phyloP scores from a whole-genome alignment of 2,329 filamentous ascomycete species.

The Colletotrichum somersetense region DNA sequence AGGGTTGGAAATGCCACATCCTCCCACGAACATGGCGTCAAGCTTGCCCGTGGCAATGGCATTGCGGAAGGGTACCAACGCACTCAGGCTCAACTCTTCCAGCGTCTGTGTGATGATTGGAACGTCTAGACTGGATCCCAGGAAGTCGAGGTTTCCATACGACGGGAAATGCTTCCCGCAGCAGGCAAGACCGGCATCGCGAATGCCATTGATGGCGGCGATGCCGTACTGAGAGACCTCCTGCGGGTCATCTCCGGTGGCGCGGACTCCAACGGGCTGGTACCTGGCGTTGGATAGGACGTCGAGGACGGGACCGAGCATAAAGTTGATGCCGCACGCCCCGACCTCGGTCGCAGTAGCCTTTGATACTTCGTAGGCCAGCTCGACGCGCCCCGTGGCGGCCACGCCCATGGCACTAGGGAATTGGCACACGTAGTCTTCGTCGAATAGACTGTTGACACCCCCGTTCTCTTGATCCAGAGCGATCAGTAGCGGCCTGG shows the following conservation, averaged over 20 bases:
- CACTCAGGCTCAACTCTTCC: constrained; percentile 92
- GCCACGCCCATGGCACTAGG: constrained; percentile 97
- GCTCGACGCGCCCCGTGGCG: constrained; percentile 86
- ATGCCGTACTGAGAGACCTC: constrained; percentile 95
- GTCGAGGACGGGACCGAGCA: constrained; percentile 92
- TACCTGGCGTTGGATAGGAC: constrained; percentile 93
- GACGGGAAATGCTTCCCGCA: constrained; percentile 98
- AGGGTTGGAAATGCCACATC: constrained; percentile 90
- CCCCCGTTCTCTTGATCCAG: constrained; percentile 98
- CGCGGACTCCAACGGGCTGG: constrained; percentile 90
- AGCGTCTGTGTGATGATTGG: constrained; percentile 96
- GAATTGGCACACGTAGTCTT: constrained; percentile 95
- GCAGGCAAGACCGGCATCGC: constrained; percentile 88
- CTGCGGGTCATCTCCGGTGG: constrained; percentile 92
- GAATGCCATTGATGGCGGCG: constrained; percentile 91
- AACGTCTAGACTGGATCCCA: constrained; percentile 90
- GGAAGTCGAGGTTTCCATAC: constrained; percentile 93
- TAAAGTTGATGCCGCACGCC: constrained; percentile 95
- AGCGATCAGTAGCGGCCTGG: constrained; percentile 88
- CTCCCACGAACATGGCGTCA: constrained; percentile 96
- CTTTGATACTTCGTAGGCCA: constrained; percentile 91
- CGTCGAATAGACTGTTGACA: constrained; percentile 96
- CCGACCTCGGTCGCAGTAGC: constrained; percentile 93
- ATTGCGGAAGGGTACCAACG: constrained; percentile 90
- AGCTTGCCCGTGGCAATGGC: constrained; percentile 85